phyloP scores from a whole-genome alignment of 2,329 filamentous ascomycete species.

The Geosmithia putterillii region DNA sequence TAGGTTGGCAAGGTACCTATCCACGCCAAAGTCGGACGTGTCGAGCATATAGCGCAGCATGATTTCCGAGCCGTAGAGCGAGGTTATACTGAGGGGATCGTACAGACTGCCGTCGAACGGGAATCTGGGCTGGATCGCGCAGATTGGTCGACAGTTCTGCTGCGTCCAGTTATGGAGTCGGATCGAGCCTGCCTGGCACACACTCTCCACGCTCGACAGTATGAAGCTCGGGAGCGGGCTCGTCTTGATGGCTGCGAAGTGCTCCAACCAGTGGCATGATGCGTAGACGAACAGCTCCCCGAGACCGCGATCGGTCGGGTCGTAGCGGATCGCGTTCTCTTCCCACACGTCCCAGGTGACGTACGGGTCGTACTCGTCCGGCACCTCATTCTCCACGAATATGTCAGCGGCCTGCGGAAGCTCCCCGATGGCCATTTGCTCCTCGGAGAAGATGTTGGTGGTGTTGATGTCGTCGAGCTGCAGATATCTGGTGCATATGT shows the following conservation, averaged over 20 bases:
- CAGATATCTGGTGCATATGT: conserved; percentile 14
- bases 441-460: conserved; percentile 13
- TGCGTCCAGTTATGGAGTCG: conserved; percentile 17
- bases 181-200: conserved; percentile 12
- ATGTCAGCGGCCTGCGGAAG: conserved; percentile 7
- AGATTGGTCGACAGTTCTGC: conserved; percentile 17
- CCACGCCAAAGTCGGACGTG: conserved; percentile 7
- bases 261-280: conserved; percentile 19
- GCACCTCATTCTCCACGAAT: conserved; percentile 8
- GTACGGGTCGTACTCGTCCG: conserved; percentile 8
- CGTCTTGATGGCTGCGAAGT: conserved; percentile 11
- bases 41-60: conserved; percentile 15
- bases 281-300: conserved; percentile 18
- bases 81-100: conserved; percentile 20
- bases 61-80: conserved; percentile 17
- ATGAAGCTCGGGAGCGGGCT: conserved; percentile 6
- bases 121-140: conserved; percentile 14
- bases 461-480: conserved; percentile 13
- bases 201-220: conserved; percentile 8
- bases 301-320: conserved; percentile 9
- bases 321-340: conserved; percentile 13
- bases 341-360: conserved; percentile 17
- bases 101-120: conserved; percentile 15
- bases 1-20: conserved; percentile 5
- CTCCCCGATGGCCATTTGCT: conserved; percentile 7